These are phyloP conservation scores for Chlamydomonas asymmetrica DNA, from an alignment of 139 green algal genomes.

Conservation along the genomic window DNA sequence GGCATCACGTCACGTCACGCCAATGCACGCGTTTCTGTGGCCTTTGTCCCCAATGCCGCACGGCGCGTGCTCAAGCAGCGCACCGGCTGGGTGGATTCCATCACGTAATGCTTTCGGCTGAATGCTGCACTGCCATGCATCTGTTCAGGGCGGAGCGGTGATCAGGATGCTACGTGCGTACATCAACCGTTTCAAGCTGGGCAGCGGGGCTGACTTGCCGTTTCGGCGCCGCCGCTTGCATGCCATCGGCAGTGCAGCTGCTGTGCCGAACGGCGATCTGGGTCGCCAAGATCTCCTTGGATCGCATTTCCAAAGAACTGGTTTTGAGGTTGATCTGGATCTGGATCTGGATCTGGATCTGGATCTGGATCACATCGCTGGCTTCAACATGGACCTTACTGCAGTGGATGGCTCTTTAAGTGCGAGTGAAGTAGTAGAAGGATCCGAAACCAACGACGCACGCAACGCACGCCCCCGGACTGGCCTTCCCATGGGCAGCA, in stretches of 20 bases:
- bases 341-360: too few species aligned
- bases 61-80: too few species aligned
- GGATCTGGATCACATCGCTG: not conserved
- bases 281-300: not conserved
- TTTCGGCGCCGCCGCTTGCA: not conserved
- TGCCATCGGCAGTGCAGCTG: not conserved
- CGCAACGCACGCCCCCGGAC: too few species aligned
- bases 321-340: too few species aligned
- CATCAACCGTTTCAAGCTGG: conserved; percentile 42
- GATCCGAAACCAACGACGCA: too few species aligned
- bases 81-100: too few species aligned
- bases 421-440: conserved; percentile 11
- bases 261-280: not conserved
- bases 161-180: conserved; percentile 88
- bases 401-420: not conserved
- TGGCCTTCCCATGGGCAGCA: too few species aligned
- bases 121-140: conserved; percentile 33
- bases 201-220: not conserved
- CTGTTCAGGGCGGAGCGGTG: conserved; percentile 81
- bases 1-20: too few species aligned
- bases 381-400: not conserved
- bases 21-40: too few species aligned
- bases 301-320: not conserved
- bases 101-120: too few species aligned
- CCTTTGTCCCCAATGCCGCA: too few species aligned